Evolutionary conservation across 108 stramenopile species (phyloP).

Genomic region (Pseudonitzschia delicatissima): DNA sequence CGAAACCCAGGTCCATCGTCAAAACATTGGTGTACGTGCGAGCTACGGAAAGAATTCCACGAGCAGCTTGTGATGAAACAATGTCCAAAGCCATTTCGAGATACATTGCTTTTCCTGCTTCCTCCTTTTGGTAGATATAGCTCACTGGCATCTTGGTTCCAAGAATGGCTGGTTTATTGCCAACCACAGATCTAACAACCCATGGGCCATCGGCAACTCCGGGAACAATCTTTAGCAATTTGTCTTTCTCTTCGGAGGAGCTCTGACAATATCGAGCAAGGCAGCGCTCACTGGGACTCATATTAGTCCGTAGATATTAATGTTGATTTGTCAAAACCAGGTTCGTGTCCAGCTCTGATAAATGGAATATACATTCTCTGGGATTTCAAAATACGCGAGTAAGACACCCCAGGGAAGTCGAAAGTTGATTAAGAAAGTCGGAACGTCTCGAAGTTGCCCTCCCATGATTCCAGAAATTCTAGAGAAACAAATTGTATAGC

Average conservation of each 20-base stretch:
- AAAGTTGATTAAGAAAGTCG: conserved; percentile 88
- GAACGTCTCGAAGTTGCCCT: conserved; percentile 63
- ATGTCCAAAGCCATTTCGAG: conserved; percentile 86
- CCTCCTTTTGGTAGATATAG: conserved; percentile 55
- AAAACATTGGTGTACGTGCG: conserved; percentile 71
- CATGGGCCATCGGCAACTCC: conserved; percentile 83
- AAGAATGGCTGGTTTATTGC: conserved; percentile 80
- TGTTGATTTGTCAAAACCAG: conserved; percentile 40
- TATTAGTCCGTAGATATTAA: conserved; percentile 40
- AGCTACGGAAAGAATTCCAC: conserved; percentile 76
- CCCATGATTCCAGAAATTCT: conserved; percentile 51
- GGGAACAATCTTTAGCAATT: conserved; percentile 70
- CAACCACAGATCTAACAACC: conserved; percentile 77
- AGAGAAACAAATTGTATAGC: background rate
- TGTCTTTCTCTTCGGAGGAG: conserved; percentile 52
- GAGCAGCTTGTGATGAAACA: conserved; percentile 73
- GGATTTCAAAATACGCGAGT: conserved; percentile 82
- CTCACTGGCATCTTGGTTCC: conserved; percentile 67
- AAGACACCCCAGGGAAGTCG: conserved; percentile 87
- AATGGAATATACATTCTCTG: conserved; percentile 66
- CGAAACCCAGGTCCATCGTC: conserved; percentile 82
- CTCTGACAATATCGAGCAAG: conserved; percentile 55
- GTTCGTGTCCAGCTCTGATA: conserved; percentile 37
- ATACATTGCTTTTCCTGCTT: conserved; percentile 50
- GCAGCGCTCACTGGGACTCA: conserved; percentile 54